Base-by-base conservation (phyloP, 2,329 filamentous ascomycete genomes). In the Calonectria montana region DNA sequence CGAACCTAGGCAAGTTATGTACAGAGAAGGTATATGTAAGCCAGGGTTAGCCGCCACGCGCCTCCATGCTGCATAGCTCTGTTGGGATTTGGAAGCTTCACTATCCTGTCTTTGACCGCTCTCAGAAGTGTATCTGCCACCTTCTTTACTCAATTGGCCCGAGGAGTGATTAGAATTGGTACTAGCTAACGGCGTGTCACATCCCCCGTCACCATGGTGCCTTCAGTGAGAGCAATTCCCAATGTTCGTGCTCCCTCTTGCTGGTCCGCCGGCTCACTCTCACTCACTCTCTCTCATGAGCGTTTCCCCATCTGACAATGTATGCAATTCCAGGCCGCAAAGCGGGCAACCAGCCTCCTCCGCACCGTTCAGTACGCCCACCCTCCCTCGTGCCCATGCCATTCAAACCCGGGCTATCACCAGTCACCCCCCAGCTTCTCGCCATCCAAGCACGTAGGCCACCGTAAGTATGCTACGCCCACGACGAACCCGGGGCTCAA, bases 291-390 rank as follows among this genome's bases (percentile, higher is more conserved):
- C 12, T 18, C 31, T 48, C 29, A 31, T 43, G 23, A 39, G 21
- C 25, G 37, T 21, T 41, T 35, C 45, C 8, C 53, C 39, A 45
- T 37, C 29, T 73, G 47, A 59, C 57, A 25, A 15, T 61, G 15
- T 37, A 21, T 25, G 8, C 63, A 43, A 29, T 47, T 62, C 16
- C 73, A 91, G 91, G 87, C 89, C 75, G 89, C 91, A 35, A 87
- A 89, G 57, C 88, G 92, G 76, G 94, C 94, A 18, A 85, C 91
- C 71, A 94, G 89, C 76, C 88, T 96, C 62, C 91, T 98, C 62
- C 92, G 94, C 67, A 96, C 96, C n/a, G 91, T 99, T 67, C 96
- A 97, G 83, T 97, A 93, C 82, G 93, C 93, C 1, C 96, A 97
- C 82, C 95, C 94, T 70, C 95, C 95, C 7, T 91, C 89, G 65